These are phyloP conservation scores for Venustampulla echinocandica DNA, from an alignment of 495 filamentous ascomycete species.

Conservation along the genomic window DNA sequence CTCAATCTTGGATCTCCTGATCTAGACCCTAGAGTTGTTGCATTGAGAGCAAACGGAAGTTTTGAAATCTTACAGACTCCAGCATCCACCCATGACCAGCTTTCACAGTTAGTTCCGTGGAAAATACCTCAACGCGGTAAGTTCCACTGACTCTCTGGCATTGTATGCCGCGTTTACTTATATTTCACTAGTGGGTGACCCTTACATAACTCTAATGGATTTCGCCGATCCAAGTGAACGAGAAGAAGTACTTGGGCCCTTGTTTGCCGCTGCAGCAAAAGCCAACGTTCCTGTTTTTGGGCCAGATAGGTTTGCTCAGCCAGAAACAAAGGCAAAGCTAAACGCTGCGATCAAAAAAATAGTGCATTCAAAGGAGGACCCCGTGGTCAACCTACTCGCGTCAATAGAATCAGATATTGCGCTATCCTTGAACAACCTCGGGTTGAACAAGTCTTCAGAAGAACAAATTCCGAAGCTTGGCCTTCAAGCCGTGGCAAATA, in stretches of 20 bases:
- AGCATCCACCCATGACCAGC: conserved; percentile 39
- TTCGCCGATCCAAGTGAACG: conserved; percentile 35
- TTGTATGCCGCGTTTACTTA: conserved; percentile 13
- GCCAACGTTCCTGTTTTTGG: conserved; percentile 38
- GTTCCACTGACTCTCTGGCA: conserved; percentile 4
- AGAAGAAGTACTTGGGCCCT: conserved; percentile 32
- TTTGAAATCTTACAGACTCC: conserved; percentile 60
- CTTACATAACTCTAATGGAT: conserved; percentile 37
- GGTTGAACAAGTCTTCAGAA: neutral
- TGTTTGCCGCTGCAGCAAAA: conserved; percentile 34
- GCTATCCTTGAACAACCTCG: neutral
- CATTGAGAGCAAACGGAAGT: conserved; percentile 57
- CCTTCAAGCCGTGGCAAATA: neutral
- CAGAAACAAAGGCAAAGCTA: conserved; percentile 18
- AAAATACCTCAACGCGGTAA: conserved; percentile 23
- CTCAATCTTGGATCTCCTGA: conserved; percentile 52
- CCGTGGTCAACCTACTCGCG: conserved; percentile 23
- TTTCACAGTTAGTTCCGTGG: conserved; percentile 33
- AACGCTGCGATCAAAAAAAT: conserved; percentile 27
- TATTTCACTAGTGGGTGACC: conserved; percentile 28
- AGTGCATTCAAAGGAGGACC: conserved; percentile 19
- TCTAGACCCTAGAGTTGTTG: conserved; percentile 56
- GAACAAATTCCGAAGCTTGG: neutral
- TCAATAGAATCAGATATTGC: conserved; percentile 16
- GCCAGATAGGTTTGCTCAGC: conserved; percentile 18